phyloP scores from a whole-genome alignment of 1,284 basidiomycete genomes.

The Ustilago nuda region DNA sequence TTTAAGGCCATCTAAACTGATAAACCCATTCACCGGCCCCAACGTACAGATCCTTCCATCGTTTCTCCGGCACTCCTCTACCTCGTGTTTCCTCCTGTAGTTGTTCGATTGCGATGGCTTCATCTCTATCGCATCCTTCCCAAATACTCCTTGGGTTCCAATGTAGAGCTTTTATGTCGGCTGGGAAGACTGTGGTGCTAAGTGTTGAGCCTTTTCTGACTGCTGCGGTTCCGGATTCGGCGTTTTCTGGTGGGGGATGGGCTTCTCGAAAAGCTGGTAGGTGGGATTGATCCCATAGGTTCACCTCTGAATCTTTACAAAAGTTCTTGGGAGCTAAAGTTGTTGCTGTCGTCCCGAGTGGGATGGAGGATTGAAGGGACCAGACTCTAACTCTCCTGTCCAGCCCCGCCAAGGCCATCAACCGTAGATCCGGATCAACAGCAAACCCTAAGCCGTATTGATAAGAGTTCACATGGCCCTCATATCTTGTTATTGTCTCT shows the following conservation, averaged over 20 bases:
- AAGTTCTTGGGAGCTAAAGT: neutral
- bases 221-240: neutral
- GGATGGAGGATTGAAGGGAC: slow-evolving; percentile 35
- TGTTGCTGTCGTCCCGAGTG: slow-evolving; percentile 11
- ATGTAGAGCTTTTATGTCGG: slow-evolving; percentile 12
- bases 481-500: slow-evolving; percentile 5
- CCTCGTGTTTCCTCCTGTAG: neutral
- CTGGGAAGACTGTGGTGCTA: slow-evolving; percentile 16
- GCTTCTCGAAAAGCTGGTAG: neutral
- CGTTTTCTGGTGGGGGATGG: neutral
- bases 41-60: slow-evolving; percentile 33
- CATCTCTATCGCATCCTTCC: slow-evolving; percentile 18
- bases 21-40: slow-evolving; percentile 29
- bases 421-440: slow-evolving; percentile 13
- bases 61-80: neutral
- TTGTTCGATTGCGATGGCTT: slow-evolving; percentile 7
- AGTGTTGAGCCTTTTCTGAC: slow-evolving; percentile 15
- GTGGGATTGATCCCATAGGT: slow-evolving; percentile 13
- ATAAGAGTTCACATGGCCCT: slow-evolving; percentile 44
- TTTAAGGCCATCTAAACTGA: slow-evolving; percentile 37
- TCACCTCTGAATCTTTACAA: neutral
- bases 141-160: slow-evolving; percentile 26
- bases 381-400: slow-evolving; percentile 34
- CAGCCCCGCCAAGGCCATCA: slow-evolving; percentile 33
- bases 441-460: slow-evolving; percentile 26